Base-by-base conservation (phyloP, 140 eudicot genomes). In the Flaveria floridana region DNA sequence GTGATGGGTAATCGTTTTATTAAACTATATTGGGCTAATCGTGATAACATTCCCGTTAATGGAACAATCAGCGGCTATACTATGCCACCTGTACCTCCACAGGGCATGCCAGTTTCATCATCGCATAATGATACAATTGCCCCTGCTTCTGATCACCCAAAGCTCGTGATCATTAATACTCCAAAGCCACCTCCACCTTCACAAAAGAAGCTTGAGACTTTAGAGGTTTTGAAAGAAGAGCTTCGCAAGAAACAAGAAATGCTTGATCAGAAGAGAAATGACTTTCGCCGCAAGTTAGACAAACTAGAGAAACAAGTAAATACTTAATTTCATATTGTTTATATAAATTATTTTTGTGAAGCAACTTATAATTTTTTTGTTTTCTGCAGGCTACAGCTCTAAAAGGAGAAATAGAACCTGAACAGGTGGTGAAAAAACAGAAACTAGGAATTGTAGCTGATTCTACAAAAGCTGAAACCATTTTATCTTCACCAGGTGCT, bases 1-100 rank as follows among this genome's bases (percentile, higher is more conserved):
- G 96, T 89, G 53, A 89, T 92, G 95, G 97, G 96, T 10, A 92
- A 89, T 73, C 85, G 96, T 8, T 92, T 92, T 72, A 87, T 92
- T 48, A 92, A 86, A 79, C 72, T 92, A 73, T 92, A 83, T 86
- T 92, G 97, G 97, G 97, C 96, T 72, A 87, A 92, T 79, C 87
- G 95, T 16, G 95, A 92, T 82, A 92, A 81, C 51, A 58, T 89
- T 72, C 84, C 86, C 25, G 84, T 84, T 71, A 86, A 87, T 59
- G 88, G 87, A 58, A 73, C 79, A 46, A 56, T 73, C 80, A 85
- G 81, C 18, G 75, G 80, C 62, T 79, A 63, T 84, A 72, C 50
- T 26, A n/a, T 14, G 10, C 70, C 52, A 7, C 78, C 87, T 15
- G 16, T 72, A 39, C 76, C 81, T 46, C 83, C 82, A 19, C 81